Evolutionary conservation across 2,329 filamentous ascomycete genomes (phyloP).

Genomic region (Colletotrichum sp.): DNA sequence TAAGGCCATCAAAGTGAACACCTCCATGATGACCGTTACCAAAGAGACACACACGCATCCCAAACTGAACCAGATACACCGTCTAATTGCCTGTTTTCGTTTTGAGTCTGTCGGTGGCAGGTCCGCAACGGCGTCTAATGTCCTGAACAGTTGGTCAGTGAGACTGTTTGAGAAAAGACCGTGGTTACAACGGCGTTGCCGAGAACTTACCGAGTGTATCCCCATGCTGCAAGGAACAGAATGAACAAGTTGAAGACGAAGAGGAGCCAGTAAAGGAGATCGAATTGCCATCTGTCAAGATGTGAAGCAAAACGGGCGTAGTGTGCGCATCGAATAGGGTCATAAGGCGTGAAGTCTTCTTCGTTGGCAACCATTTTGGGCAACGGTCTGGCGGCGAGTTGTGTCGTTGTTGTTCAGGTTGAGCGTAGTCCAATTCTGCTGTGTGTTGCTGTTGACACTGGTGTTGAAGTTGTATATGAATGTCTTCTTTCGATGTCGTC

Average conservation of each 20-base stretch:
- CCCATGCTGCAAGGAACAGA: conserved; percentile 48
- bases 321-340: conserved; percentile 34
- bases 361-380: conserved; percentile 7
- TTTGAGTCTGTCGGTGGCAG: conserved; percentile 34
- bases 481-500: neutral
- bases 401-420: neutral
- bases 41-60: conserved; percentile 50
- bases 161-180: neutral
- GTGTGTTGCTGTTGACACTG: neutral
- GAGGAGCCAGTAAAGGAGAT: conserved; percentile 51
- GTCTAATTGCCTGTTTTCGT: conserved; percentile 39
- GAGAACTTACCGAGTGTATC: conserved; percentile 40
- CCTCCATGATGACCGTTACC: conserved; percentile 56
- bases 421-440: neutral
- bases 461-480: neutral
- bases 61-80: conserved; percentile 48
- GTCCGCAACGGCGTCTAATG: conserved; percentile 40
- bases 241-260: conserved; percentile 49
- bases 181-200: neutral
- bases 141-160: conserved; percentile 22
- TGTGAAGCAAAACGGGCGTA: conserved; percentile 51
- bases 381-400: neutral
- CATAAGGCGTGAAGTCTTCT: conserved; percentile 9
- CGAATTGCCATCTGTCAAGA: conserved; percentile 46
- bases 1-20: conserved; percentile 56